Percentiles rank a stretch among this genome's conserved stretches.
Conservation (phyloP, 108 stramenopile genomes). For the Pseudonitzschia delicatissima region DNA sequence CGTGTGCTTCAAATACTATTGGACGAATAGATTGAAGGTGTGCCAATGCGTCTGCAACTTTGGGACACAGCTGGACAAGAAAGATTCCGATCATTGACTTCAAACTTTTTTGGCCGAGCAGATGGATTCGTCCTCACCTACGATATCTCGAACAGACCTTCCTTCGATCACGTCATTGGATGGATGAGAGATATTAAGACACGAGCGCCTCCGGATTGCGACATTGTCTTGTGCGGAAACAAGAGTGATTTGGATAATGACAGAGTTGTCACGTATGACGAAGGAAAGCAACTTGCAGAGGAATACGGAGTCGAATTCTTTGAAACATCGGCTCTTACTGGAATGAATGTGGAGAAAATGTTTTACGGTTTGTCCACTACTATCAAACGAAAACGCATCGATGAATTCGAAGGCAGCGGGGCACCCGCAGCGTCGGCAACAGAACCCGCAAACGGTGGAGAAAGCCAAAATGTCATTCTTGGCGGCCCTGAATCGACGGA, state of each 20-base stretch:
- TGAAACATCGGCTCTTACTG: constrained; percentile 95
- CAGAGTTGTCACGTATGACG: constrained; percentile 74
- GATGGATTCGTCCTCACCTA: constrained; percentile 92
- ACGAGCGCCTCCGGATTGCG: constrained; percentile 86
- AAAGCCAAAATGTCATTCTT: constrained; percentile 25
- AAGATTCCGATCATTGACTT: constrained; percentile 89
- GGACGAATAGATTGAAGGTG: constrained; percentile 70
- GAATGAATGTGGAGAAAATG: constrained; percentile 89
- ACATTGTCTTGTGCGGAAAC: constrained; percentile 85
- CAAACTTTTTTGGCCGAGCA: constrained; percentile 92
- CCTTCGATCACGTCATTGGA: constrained; percentile 90
- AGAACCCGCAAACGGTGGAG: constrained; percentile 18
- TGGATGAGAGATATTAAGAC: constrained; percentile 93
- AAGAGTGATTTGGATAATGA: constrained; percentile 84
- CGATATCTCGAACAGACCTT: constrained; percentile 85
- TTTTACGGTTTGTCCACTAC: constrained; percentile 88
- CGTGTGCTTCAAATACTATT: background rate
- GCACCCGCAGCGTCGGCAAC: constrained; percentile 28
- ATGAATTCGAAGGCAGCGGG: constrained; percentile 62
- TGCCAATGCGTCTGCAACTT: constrained; percentile 83
- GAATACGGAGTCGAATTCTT: constrained; percentile 95
- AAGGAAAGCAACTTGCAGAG: constrained; percentile 85
- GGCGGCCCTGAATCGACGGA: constrained; percentile 6
- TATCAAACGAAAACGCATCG: constrained; percentile 86
- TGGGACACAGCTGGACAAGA: constrained; percentile 98